These are phyloP conservation scores for Coniochaeta sp. DNA, from an alignment of 2,329 filamentous ascomycete species.

Conservation along the genomic window DNA sequence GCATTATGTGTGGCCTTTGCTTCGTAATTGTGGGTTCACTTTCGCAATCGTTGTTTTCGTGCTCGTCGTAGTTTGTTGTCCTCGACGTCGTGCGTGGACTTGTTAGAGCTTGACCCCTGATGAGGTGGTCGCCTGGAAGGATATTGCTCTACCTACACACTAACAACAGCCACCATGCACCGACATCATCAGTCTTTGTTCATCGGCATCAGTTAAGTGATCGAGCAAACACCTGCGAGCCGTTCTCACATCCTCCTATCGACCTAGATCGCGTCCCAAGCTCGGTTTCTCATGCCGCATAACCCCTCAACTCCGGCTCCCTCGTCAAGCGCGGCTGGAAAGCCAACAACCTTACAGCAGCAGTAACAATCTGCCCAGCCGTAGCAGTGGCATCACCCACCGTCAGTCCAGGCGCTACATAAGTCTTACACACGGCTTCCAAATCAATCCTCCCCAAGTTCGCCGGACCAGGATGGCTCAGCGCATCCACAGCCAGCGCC, in stretches of 20 bases:
- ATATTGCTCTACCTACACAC: too few relatives aligned
- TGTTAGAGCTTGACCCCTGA: too few relatives aligned
- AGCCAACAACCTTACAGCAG: slow-evolving; percentile 1
- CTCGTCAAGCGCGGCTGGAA: background rate
- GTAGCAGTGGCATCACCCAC: background rate
- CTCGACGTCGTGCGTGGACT: too few relatives aligned
- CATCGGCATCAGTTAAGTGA: too few relatives aligned
- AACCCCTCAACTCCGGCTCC: background rate
- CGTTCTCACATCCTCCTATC: background rate
- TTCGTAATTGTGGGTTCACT: too few relatives aligned
- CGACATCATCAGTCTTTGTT: too few relatives aligned
- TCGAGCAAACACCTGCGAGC: background rate
- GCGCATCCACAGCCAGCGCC: slow-evolving; percentile 35
- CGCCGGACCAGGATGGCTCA: slow-evolving; percentile 27
- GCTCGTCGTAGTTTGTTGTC: too few relatives aligned
- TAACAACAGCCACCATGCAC: too few relatives aligned
- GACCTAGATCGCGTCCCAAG: background rate
- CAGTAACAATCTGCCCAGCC: background rate
- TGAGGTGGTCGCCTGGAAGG: too few relatives aligned
- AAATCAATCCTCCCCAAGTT: background rate
- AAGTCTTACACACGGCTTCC: background rate
- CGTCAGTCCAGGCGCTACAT: slow-evolving; percentile 5
- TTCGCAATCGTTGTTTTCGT: too few relatives aligned
- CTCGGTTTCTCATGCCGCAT: background rate
- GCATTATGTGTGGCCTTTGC: too few relatives aligned